These are phyloP conservation scores for Achlya hypogyna DNA, from an alignment of 352 stramenopile genomes.

Conservation along the genomic window DNA sequence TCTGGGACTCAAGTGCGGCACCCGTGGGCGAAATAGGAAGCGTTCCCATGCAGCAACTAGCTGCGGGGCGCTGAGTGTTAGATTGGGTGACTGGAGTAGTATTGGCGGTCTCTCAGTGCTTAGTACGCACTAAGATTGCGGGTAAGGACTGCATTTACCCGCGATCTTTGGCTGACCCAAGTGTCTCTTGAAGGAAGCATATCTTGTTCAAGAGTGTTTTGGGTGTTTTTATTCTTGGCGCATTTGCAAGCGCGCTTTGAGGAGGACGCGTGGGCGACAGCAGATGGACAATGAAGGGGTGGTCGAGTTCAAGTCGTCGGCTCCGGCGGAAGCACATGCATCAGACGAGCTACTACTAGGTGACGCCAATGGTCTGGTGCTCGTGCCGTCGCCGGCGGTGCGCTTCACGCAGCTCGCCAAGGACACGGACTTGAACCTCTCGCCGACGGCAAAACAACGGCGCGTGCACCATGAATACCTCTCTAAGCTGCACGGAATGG, in stretches of 20 bases:
- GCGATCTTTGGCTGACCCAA: no score
- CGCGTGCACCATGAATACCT: constrained; percentile 27
- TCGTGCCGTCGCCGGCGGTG: not conserved
- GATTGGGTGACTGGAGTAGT: no score
- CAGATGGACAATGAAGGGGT: not conserved
- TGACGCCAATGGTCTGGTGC: not conserved
- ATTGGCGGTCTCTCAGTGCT: no score
- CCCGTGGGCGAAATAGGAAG: no score
- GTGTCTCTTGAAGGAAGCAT: no score
- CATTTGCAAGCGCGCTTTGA: not conserved
- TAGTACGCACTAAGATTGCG: no score
- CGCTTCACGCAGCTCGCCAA: constrained; percentile 13
- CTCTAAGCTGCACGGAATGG: not conserved
- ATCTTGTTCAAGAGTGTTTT: not conserved
- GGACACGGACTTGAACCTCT: constrained; percentile 8
- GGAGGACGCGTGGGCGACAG: not conserved
- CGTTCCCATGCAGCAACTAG: no score
- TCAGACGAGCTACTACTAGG: not conserved
- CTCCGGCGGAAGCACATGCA: not conserved
- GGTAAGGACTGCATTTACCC: no score
- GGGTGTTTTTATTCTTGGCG: not conserved
- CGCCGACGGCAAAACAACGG: constrained; percentile 16
- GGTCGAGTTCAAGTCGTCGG: constrained; percentile 6
- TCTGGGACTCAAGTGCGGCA: no score
- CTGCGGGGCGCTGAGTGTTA: no score